Conservation (phyloP, 2,329 filamentous ascomycete genomes). For the Paramyrothecium roridum region DNA sequence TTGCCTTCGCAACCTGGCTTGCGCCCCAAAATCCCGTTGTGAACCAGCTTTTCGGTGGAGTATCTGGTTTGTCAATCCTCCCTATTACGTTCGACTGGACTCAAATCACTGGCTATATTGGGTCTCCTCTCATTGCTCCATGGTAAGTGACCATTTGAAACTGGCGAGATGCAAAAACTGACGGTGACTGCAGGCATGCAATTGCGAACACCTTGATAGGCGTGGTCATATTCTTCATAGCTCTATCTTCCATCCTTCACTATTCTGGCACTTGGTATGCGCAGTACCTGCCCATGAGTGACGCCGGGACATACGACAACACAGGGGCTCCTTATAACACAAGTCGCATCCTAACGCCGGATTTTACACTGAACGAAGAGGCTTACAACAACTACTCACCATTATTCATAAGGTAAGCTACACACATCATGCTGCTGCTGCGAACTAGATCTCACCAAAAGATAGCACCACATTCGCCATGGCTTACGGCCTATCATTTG, state of each 20-base stretch:
- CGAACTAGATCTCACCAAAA: too few species aligned
- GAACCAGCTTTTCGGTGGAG: constrained; percentile 72
- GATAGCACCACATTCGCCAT: constrained; percentile 67
- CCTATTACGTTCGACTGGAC: constrained; percentile 78
- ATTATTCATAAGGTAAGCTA: constrained; percentile 56
- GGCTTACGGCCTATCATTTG: constrained; percentile 69
- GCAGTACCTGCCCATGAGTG: constrained; percentile 65
- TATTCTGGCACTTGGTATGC: constrained; percentile 65
- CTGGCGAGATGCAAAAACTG: not conserved
- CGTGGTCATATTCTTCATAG: constrained; percentile 61
- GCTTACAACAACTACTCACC: constrained; percentile 68
- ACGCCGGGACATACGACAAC: constrained; percentile 70
- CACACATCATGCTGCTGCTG: too few species aligned
- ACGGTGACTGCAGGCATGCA: constrained; percentile 48
- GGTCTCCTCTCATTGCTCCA: constrained; percentile 66
- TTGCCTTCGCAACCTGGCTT: constrained; percentile 71
- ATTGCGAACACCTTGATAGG: constrained; percentile 72
- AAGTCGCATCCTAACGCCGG: constrained; percentile 55
- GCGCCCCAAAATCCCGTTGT: constrained; percentile 64
- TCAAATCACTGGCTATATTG: constrained; percentile 65
- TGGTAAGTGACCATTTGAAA: constrained; percentile 42
- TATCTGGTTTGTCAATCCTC: constrained; percentile 63
- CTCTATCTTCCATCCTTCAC: constrained; percentile 58
- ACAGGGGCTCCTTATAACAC: constrained; percentile 64
- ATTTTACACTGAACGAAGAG: constrained; percentile 59